These are phyloP conservation scores for Oryza rufipogon DNA, from an alignment of 176 grass and related monocot species.

Conservation along the genomic window DNA sequence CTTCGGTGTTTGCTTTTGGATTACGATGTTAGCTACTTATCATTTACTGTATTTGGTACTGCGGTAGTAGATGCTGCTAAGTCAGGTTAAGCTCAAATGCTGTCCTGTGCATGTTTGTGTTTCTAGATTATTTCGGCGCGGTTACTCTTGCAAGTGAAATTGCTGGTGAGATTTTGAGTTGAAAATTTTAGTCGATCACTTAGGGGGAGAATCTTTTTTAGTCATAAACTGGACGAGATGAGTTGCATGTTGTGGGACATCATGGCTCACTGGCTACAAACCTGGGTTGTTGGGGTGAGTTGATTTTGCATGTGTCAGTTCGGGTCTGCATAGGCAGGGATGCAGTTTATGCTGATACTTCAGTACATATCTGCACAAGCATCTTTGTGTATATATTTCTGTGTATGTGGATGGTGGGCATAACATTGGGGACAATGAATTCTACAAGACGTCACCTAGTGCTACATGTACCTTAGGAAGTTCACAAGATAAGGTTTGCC, in stretches of 20 bases:
- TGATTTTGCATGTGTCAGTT: background rate
- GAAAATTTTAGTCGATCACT: slow-evolving; percentile 10
- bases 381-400: background rate
- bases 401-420: background rate
- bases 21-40: background rate
- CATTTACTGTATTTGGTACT: slow-evolving; percentile 31
- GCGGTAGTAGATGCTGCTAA: slow-evolving; percentile 30
- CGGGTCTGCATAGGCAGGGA: background rate
- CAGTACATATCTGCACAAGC: background rate
- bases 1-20: slow-evolving; percentile 14
- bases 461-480: too few relatives aligned
- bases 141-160: background rate
- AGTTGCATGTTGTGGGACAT: background rate
- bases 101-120: slow-evolving; percentile 24
- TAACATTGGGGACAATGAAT: background rate
- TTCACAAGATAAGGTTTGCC: background rate
- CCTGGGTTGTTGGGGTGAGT: background rate
- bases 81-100: slow-evolving; percentile 15
- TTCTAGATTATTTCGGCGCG: slow-evolving; percentile 22
- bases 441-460: background rate
- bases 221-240: background rate
- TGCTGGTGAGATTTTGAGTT: background rate
- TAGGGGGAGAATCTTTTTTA: background rate
- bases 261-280: background rate
- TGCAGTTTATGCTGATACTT: slow-evolving; percentile 1